These are phyloP conservation scores for Macrocybe gigantea DNA, from an alignment of 768 basidiomycete species.

Conservation along the genomic window DNA sequence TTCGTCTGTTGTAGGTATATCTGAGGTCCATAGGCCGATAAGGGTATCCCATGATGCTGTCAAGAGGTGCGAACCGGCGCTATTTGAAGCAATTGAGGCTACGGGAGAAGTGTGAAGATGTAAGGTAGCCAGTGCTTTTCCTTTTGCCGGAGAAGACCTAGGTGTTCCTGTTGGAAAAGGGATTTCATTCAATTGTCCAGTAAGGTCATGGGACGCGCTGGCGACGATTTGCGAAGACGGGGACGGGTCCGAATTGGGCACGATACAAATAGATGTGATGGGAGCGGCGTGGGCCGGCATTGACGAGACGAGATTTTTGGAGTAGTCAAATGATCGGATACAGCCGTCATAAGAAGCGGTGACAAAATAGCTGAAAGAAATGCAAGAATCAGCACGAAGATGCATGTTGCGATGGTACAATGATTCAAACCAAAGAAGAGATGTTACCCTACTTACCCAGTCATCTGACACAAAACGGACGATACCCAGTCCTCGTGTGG, in stretches of 20 bases:
- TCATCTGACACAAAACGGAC: constrained; percentile 56
- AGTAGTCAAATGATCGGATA: constrained; percentile 68
- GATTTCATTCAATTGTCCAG: constrained; percentile 50
- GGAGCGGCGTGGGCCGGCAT: constrained; percentile 56
- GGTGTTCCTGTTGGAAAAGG: constrained; percentile 18
- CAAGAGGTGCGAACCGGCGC: constrained; percentile 57
- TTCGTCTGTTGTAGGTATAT: constrained; percentile 59
- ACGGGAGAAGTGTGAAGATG: constrained; percentile 81
- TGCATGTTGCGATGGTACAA: background rate
- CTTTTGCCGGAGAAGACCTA: constrained; percentile 11
- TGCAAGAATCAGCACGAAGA: constrained; percentile 4
- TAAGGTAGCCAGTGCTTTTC: constrained; percentile 58
- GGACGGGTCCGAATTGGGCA: constrained; percentile 29
- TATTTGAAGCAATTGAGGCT: constrained; percentile 58
- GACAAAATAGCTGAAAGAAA: constrained; percentile 52
- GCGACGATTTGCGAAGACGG: constrained; percentile 41
- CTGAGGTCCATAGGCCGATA: constrained; percentile 76
- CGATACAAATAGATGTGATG: constrained; percentile 56
- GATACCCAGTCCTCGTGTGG: constrained; percentile 96
- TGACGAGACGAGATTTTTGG: constrained; percentile 48
- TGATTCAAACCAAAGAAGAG: constrained; percentile 1
- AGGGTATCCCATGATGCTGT: constrained; percentile 87
- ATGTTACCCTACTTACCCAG: constrained; percentile 32
- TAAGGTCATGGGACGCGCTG: constrained; percentile 76
- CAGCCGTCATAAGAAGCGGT: constrained; percentile 80